Conservation (phyloP, 768 basidiomycete genomes). For the Suillus weaverae region DNA sequence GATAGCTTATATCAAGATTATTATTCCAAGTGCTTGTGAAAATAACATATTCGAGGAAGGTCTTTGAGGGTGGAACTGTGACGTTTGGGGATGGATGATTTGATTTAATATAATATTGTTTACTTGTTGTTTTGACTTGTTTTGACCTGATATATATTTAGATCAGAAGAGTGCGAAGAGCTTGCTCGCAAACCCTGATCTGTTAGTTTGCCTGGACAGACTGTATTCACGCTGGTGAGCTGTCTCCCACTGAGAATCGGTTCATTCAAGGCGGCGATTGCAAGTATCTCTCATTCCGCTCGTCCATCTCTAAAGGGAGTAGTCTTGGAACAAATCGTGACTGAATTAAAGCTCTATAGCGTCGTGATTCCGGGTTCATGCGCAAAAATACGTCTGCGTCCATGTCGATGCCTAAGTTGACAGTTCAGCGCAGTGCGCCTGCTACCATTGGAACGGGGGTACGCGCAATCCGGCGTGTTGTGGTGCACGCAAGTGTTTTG, state of each 20-base stretch:
- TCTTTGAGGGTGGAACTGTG: background rate
- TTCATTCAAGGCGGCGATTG: background rate
- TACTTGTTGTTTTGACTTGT: background rate
- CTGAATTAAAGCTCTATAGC: background rate
- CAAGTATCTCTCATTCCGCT: too few species aligned
- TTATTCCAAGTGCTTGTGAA: background rate
- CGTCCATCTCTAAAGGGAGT: too few species aligned
- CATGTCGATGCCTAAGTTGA: slow-evolving; percentile 1
- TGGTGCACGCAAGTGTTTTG: slow-evolving; percentile 60
- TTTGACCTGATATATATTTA: background rate
- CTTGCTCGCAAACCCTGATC: background rate
- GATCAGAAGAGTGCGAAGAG: background rate
- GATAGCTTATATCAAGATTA: background rate
- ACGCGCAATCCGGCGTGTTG: slow-evolving; percentile 62
- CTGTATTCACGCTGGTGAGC: background rate
- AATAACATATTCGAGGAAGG: background rate
- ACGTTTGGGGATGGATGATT: background rate
- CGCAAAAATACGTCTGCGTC: slow-evolving; percentile 1
- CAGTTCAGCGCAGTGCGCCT: background rate
- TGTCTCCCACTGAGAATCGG: background rate
- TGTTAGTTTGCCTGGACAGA: background rate
- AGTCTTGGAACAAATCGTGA: background rate
- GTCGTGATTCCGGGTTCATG: background rate
- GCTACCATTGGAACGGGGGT: background rate
- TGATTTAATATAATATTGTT: background rate